phyloP scores from a whole-genome alignment of 129 eudicot species.

The Lactuca saligna region DNA sequence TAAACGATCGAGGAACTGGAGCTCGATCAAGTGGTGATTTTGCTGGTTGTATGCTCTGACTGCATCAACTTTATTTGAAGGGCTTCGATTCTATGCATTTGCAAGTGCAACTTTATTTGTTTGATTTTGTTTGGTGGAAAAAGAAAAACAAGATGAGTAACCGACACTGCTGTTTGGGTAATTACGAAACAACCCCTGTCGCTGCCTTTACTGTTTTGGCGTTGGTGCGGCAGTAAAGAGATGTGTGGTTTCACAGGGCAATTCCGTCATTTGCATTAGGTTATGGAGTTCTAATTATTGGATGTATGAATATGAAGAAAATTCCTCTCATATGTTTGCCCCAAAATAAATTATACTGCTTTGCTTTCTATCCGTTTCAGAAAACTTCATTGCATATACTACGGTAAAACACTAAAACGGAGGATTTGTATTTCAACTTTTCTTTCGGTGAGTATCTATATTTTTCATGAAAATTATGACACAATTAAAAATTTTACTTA shows the following conservation, averaged over 20 bases:
- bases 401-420: background rate
- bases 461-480: background rate
- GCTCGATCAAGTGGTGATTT: conserved; percentile 26
- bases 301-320: conserved; percentile 22
- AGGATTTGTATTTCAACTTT: background rate
- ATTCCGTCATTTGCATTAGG: conserved; percentile 14
- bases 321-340: conserved; percentile 17
- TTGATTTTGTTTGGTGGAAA: conserved; percentile 41
- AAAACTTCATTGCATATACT: background rate
- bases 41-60: conserved; percentile 22
- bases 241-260: conserved; percentile 2
- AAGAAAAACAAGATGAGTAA: conserved; percentile 40
- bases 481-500: too few species aligned
- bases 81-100: conserved; percentile 37
- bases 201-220: background rate
- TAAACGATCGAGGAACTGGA: conserved; percentile 2
- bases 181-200: conserved; percentile 15
- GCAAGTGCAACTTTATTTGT: conserved; percentile 36
- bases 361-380: background rate
- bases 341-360: background rate
- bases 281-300: conserved; percentile 30
- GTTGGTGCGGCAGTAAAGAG: background rate
- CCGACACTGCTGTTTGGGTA: conserved; percentile 31
- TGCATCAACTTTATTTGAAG: conserved; percentile 38
- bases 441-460: background rate